phyloP scores from a whole-genome alignment of 345 rosid genomes.

The Lepidium didymum region DNA sequence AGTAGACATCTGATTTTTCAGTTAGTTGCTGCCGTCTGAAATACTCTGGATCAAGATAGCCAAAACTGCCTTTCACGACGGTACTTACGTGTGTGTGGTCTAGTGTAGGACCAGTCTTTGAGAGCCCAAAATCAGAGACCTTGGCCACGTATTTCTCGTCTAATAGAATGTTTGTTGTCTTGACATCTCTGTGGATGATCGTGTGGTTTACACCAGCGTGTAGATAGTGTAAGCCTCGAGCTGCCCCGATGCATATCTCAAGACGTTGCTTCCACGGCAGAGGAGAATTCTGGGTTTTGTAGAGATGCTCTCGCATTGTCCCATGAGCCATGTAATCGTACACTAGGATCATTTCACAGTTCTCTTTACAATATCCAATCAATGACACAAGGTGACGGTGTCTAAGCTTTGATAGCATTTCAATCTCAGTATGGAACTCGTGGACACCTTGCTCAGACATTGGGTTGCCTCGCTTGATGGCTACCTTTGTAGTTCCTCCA shows the following conservation, averaged over 20 bases:
- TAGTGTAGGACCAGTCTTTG: constrained; percentile 93
- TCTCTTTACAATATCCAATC: constrained; percentile 95
- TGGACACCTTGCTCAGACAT: constrained; percentile 96
- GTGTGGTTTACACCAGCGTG: constrained; percentile 98
- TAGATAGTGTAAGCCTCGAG: constrained; percentile 91
- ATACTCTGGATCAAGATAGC: constrained; percentile 94
- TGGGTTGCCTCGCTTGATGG: constrained; percentile 96
- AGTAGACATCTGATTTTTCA: constrained; percentile 92
- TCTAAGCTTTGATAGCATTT: constrained; percentile 95
- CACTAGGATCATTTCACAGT: constrained; percentile 94
- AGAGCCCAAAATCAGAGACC: constrained; percentile 97
- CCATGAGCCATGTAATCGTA: constrained; percentile 98
- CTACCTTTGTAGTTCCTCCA: constrained; percentile 84
- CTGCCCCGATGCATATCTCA: constrained; percentile 95
- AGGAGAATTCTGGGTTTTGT: constrained; percentile 83
- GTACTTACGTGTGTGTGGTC: constrained; percentile 99
- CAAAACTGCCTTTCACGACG: constrained; percentile 95
- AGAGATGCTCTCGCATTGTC: constrained; percentile 89
- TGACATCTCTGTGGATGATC: constrained; percentile 93
- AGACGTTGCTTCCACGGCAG: constrained; percentile 97
- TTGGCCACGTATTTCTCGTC: constrained; percentile 99
- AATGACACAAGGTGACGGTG: constrained; percentile 93
- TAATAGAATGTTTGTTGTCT: constrained; percentile 91
- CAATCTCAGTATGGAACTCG: constrained; percentile 97
- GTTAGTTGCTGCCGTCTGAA: constrained; percentile 96